Base-by-base conservation (phyloP, 257 asterid genomes). In the Plantago elongata region DNA sequence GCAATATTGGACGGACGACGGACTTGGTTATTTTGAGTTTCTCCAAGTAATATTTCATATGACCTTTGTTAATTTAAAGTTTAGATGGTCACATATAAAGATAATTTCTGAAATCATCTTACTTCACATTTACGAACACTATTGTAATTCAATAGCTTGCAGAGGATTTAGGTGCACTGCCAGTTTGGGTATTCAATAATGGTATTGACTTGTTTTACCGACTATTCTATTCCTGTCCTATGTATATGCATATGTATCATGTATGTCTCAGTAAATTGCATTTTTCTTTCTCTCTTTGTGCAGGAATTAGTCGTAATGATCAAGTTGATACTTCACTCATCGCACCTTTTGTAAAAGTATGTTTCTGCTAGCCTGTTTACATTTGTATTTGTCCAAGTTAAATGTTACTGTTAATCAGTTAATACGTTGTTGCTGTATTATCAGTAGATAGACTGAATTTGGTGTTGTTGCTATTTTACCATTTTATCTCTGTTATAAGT, bases 1-100 rank as follows among this genome's bases (percentile, higher is more conserved):
- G 99, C 61, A 56, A 43, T 93, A 93, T 60, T 93, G 99, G 99
- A 93, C 95, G n/a, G 99, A 93, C 63, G 97, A 89, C 74, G 99
- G 99, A 17, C 83, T 93, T 34, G 97, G 99, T 45, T 83, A 73
- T 65, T 81, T 83, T 18, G 97, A 93, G 76, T 93, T 75, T 71
- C 88, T 89, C 64, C 97, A 83, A 78, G 99, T 89, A 76, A 73
- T 60, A 60, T 55, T 54, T 49, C 54, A 57, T 60, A 34, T 60
- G 13, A 59, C 59, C 27, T 59, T 48, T 30, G 14, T 15, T 13
- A 47, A 42, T 60, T n/a, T 9, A 4, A 34, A 34, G 40, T 7
- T 34, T 4, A 34, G 11, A 5, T 11, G 47, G 14, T 9, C 9
- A n/a, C 22, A 9, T 2, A 55, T 34, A 11, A 30, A 12, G 17